These are phyloP conservation scores for Tulasnella sp. DNA, from an alignment of 768 basidiomycete genomes.

Conservation along the genomic window DNA sequence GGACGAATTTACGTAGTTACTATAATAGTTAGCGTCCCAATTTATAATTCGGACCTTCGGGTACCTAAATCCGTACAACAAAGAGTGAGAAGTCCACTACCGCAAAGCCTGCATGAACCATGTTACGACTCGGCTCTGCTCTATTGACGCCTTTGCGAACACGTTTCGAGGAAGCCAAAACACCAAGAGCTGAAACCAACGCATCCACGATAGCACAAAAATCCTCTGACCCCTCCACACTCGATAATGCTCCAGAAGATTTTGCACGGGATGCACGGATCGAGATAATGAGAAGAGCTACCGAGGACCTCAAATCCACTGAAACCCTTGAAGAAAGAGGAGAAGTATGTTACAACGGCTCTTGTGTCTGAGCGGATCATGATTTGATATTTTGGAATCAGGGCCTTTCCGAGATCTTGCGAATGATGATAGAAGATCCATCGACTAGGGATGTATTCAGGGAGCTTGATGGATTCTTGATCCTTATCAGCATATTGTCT, in stretches of 20 bases:
- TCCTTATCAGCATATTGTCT: slow-evolving; percentile 58
- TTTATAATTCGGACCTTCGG: too few species aligned
- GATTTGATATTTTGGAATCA: background rate
- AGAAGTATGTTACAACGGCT: slow-evolving; percentile 30
- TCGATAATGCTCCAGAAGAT: slow-evolving; percentile 39
- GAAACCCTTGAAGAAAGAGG: slow-evolving; percentile 26
- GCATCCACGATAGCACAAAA: background rate
- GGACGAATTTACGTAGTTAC: too few species aligned
- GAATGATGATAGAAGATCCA: slow-evolving; percentile 51
- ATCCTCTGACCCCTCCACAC: background rate
- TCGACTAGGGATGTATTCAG: slow-evolving; percentile 63
- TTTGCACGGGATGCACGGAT: slow-evolving; percentile 61
- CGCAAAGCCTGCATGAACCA: too few species aligned
- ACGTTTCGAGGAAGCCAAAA: slow-evolving; percentile 6
- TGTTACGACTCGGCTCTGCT: slow-evolving; percentile 12
- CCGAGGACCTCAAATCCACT: slow-evolving; percentile 55
- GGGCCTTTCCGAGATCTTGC: slow-evolving; percentile 41
- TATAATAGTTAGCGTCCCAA: too few species aligned
- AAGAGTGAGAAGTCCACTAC: too few species aligned
- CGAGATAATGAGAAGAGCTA: slow-evolving; percentile 52
- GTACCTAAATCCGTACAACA: too few species aligned
- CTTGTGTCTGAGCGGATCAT: slow-evolving; percentile 27
- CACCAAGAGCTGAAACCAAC: too few species aligned
- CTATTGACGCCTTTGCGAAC: slow-evolving; percentile 9
- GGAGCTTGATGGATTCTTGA: slow-evolving; percentile 69